These are phyloP conservation scores for Cylindrodendrum hubeiense DNA, from an alignment of 2,329 filamentous ascomycete species.

Conservation along the genomic window DNA sequence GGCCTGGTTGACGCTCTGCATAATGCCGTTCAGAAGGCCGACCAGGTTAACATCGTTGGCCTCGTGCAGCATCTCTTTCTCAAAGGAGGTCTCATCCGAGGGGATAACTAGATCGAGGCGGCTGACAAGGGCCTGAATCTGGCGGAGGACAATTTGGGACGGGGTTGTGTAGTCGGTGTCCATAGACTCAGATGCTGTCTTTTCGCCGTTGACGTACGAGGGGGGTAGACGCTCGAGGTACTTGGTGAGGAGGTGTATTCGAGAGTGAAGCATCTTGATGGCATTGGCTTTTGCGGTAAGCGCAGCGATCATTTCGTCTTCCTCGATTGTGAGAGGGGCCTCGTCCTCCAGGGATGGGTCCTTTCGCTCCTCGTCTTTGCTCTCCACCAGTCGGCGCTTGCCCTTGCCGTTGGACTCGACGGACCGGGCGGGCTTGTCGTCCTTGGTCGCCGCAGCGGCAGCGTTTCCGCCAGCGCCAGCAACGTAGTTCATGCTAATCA, in stretches of 20 bases:
- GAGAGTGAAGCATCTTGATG: constrained; percentile 89
- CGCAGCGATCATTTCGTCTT: constrained; percentile 71
- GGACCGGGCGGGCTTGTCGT: constrained; percentile 56
- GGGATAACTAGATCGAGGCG: constrained; percentile 87
- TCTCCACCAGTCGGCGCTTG: constrained; percentile 59
- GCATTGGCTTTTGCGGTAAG: constrained; percentile 92
- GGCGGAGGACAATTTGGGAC: constrained; percentile 83
- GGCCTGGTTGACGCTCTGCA: constrained; percentile 77
- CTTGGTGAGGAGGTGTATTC: constrained; percentile 77
- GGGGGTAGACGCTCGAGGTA: constrained; percentile 82
- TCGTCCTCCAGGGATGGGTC: constrained; percentile 53
- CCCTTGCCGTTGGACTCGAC: constrained; percentile 66
- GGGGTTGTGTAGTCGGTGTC: constrained; percentile 57
- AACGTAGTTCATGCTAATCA: constrained; percentile 97
- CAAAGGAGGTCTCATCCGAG: constrained; percentile 73
- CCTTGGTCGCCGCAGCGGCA: constrained; percentile 71
- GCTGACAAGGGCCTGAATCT: constrained; percentile 86
- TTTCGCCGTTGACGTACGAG: constrained; percentile 68
- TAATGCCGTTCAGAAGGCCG: constrained; percentile 79
- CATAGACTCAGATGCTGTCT: constrained; percentile 52
- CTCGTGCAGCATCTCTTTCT: constrained; percentile 79
- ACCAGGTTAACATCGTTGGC: constrained; percentile 87
- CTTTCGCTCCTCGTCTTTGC: constrained; percentile 40
- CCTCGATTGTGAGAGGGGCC: constrained; percentile 65
- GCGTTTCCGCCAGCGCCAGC: constrained; percentile 83